Base-by-base conservation (phyloP, 192 early-diverging fungal genomes). In the Chytriomyces sp. region DNA sequence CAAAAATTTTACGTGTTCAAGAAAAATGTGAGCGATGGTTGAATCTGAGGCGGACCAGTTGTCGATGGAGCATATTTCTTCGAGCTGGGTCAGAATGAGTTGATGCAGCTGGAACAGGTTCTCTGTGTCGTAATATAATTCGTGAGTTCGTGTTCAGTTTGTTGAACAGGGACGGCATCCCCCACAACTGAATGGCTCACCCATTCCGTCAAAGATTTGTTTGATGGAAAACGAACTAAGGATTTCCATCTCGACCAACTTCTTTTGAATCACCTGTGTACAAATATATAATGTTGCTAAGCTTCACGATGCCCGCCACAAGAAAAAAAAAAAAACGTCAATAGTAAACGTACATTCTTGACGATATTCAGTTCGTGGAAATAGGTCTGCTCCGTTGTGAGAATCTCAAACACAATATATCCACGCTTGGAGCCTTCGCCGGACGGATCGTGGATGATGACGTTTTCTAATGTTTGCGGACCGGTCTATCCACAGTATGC, bases 321-420 rank as follows among this genome's bases (percentile, higher is more conserved):
- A 35, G 35, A 35, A 2, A 0, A 35, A 35, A 2, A 0, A 20
- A 16, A 50, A n/a, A n/a, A n/a, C n/a, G 13, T 20, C 18, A 61
- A 53, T 57, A 61, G 53, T 7, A 24, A 43, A 23, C 64, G n/a
- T 71, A 84, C 81, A 46, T 82, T 79, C 70, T 81, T 76, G n/a
- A 86, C 59, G 24, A 85, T 72, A 44, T 64, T 75, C 4, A 87
- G 72, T 20, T 88, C 78, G 5, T 75, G 45, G n/a, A 66, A 46
- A 60, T 88, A 88, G 43, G 78, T 84, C 46, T 76, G 63, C 61
- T 88, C 86, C 11, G 86, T 86, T 35, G 82, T 69, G 3, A 82
- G 69, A 50, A 88, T 59, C 24, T 88, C 81, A 53, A 76, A 76
- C 6, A 88, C 83, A 47, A 82, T 79, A 63, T 81, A 75, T 13